Conservation (phyloP, 352 stramenopile genomes). For the Aphanomyces stellatus region DNA sequence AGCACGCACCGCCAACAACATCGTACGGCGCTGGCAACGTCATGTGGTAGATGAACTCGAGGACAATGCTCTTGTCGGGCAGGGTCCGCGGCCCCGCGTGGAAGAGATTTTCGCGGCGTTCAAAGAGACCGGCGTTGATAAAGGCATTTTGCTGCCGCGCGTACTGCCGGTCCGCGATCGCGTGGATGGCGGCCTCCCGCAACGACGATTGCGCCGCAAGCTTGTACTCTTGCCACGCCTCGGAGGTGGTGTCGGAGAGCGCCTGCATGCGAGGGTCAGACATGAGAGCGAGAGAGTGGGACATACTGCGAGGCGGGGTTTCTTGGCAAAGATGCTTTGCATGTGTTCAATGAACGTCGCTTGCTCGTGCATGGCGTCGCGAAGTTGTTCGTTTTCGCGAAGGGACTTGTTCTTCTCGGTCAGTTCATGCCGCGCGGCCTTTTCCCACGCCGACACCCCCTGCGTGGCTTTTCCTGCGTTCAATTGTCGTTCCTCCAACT, state of each 20-base stretch:
- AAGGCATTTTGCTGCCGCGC: background rate
- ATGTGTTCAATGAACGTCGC: constrained; percentile 14
- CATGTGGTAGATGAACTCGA: constrained; percentile 11
- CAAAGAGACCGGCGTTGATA: background rate
- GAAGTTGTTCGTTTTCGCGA: constrained; percentile 12
- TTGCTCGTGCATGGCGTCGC: background rate
- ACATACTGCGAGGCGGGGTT: constrained; percentile 6
- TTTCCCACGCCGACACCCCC: background rate
- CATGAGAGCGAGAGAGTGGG: background rate
- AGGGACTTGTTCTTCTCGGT: background rate
- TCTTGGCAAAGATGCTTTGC: constrained; percentile 5
- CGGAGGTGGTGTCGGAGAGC: background rate
- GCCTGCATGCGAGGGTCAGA: background rate
- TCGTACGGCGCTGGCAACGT: background rate
- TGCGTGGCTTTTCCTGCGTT: background rate
- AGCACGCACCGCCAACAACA: background rate
- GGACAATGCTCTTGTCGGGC: background rate
- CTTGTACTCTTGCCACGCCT: constrained; percentile 11
- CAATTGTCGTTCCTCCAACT: background rate
- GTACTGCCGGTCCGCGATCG: constrained; percentile 10
- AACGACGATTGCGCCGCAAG: constrained; percentile 4
- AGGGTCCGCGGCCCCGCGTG: background rate
- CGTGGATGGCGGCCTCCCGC: background rate
- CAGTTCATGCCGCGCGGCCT: background rate
- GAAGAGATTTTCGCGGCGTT: background rate